Evolutionary conservation across 164 flowering plant genomes (phyloP), one percentile per base, ranked within the genome.

Genomic region (Hamamelis virginiana): DNA sequence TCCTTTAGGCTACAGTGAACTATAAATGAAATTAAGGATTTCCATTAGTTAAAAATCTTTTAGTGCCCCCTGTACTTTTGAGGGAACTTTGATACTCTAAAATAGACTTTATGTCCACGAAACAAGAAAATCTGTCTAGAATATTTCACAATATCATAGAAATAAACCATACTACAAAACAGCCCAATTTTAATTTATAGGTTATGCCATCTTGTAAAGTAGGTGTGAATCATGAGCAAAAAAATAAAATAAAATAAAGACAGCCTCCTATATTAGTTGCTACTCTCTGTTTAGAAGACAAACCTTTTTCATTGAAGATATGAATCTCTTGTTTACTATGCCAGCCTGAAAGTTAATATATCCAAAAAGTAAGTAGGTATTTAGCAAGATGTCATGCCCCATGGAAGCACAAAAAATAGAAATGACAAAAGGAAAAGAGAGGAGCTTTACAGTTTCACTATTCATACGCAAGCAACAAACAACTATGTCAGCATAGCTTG

Each of bases 281-380:
- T 33, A 33, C 1, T 38, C n/a, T n/a, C n/a, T n/a, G 2, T n/a
- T 1, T n/a, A 0, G 3, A 19, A 65, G 62, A 62, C 88, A 70
- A 56, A 92, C 98, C 98, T 89, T 85, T 81, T 52, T 90, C 98
- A 94, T 94, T 50, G 96, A 88, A 53, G 96, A 86, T 67, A 92
- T 53, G 76, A 94, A 94, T 70, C 75, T 62, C 69, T 84, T 69
- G 81, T 86, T 80, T 46, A 94, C 83, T n/a, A 91, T 78, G 65
- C 90, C 90, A 66, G 77, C 91, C 98, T 94, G 89, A 75, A 79
- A 80, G 16, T 47, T 19, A 51, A 64, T 33, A 70, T 44, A 57
- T 23, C 27, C 28, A 65, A 28, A 58, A 1, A 28, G 21, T 63
- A 28, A 57, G 18, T 38, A 50, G 28, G 72, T 63, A 65, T 72